These are phyloP conservation scores for Diophrys appendiculata DNA, from an alignment of 73 alveolate species.

Conservation along the genomic window DNA sequence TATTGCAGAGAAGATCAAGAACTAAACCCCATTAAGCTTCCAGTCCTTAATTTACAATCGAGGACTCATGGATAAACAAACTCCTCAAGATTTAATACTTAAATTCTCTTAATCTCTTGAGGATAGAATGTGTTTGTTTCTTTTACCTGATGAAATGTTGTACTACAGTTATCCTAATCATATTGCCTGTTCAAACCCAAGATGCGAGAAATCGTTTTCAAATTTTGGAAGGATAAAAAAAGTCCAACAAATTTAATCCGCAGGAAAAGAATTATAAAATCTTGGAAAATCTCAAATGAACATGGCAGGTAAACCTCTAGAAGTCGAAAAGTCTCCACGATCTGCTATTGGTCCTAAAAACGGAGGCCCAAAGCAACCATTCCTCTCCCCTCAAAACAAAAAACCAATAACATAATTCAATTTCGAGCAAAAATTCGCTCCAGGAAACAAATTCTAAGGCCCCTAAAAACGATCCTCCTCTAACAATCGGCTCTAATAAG, in stretches of 20 bases:
- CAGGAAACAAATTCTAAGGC: neutral
- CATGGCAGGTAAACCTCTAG: no score
- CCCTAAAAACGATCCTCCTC: neutral
- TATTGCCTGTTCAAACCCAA: neutral
- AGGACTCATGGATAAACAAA: neutral
- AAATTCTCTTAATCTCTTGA: neutral
- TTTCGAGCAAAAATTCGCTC: neutral
- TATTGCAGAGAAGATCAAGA: neutral
- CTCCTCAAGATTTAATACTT: neutral
- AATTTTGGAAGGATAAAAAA: neutral
- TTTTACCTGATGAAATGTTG: neutral
- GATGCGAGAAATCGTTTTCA: neutral
- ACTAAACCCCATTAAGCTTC: neutral
- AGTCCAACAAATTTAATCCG: neutral
- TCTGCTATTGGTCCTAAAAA: neutral
- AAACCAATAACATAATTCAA: neutral
- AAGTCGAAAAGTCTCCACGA: neutral
- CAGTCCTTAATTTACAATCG: neutral
- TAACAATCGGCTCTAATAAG: neutral
- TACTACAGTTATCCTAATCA: neutral
- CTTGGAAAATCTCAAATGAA: no score
- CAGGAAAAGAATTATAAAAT: no score
- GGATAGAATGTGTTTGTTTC: neutral
- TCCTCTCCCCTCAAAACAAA: neutral
- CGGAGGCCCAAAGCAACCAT: neutral